Percentiles rank a stretch among this genome's conserved stretches.
Conservation (phyloP, 371 early-diverging fungal species). For the Mucor irregularis region DNA sequence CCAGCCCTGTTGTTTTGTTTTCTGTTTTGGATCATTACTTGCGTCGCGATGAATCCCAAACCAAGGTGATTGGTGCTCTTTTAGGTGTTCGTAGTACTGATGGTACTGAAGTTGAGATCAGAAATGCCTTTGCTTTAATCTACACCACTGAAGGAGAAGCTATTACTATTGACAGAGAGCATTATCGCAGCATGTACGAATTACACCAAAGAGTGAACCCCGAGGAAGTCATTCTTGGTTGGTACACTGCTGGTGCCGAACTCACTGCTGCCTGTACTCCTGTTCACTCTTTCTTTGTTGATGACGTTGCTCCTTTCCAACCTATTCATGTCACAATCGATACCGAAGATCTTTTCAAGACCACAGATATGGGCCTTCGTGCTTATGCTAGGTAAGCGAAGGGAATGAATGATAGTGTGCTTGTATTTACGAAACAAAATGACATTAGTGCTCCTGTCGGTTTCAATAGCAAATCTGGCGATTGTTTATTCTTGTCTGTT, state of each 20-base stretch:
- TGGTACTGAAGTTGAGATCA: conserved; percentile 84
- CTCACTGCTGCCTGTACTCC: conserved; percentile 79
- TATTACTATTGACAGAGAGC: conserved; percentile 87
- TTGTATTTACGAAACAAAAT: too few species aligned
- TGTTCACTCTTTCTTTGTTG: conserved; percentile 86
- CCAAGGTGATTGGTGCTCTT: conserved; percentile 87
- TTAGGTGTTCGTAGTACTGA: conserved; percentile 84
- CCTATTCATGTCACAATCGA: conserved; percentile 91
- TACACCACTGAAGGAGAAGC: conserved; percentile 64
- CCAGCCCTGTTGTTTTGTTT: conserved; percentile 90
- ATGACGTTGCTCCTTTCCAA: conserved; percentile 77
- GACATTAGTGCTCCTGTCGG: conserved; percentile 72
- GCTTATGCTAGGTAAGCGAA: conserved; percentile 71
- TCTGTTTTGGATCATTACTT: conserved; percentile 89
- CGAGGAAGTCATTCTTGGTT: conserved; percentile 91
- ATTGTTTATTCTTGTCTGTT: conserved; percentile 84
- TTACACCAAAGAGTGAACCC: conserved; percentile 88
- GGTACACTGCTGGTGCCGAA: conserved; percentile 81
- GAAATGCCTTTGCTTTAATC: conserved; percentile 86
- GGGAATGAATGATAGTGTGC: too few species aligned
- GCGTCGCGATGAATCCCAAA: conserved; percentile 82
- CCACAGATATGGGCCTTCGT: conserved; percentile 73
- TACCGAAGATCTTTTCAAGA: conserved; percentile 65
- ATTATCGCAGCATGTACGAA: conserved; percentile 83
- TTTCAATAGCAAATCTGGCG: conserved; percentile 64